Percentiles rank a stretch among this genome's conserved stretches.
phyloP scores from a whole-genome alignment of 2,329 filamentous ascomycete genomes.

The Raffaelea ambrosiae region DNA sequence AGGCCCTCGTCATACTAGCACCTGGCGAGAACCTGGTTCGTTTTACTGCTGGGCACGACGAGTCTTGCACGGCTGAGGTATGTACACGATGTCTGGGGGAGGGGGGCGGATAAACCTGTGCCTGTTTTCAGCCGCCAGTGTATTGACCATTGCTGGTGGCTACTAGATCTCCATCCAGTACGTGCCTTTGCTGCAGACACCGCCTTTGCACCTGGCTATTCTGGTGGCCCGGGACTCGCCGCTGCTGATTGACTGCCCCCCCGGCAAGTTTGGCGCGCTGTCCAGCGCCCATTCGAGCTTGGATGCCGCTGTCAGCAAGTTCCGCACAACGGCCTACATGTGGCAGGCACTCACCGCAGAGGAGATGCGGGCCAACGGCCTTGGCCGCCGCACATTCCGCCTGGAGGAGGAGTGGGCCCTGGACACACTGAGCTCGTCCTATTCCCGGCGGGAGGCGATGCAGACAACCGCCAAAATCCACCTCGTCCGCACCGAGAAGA shows the following conservation, averaged over 20 bases:
- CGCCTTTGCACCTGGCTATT: slow-evolving; percentile 85
- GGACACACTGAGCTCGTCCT: slow-evolving; percentile 66
- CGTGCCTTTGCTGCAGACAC: slow-evolving; percentile 66
- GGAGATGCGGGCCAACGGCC: slow-evolving; percentile 83
- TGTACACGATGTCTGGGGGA: slow-evolving; percentile 41
- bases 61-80: not conserved
- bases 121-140: slow-evolving; percentile 63
- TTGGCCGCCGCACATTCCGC: slow-evolving; percentile 76
- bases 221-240: slow-evolving; percentile 81
- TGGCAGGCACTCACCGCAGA: slow-evolving; percentile 97
- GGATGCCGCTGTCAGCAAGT: slow-evolving; percentile 75
- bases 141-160: slow-evolving; percentile 62
- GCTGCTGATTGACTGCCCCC: slow-evolving; percentile 72
- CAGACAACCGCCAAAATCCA: slow-evolving; percentile 87
- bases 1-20: slow-evolving; percentile 78
- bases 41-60: slow-evolving; percentile 64
- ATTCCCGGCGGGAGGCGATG: slow-evolving; percentile 72
- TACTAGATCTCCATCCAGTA: slow-evolving; percentile 78
- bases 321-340: slow-evolving; percentile 85
- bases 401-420: slow-evolving; percentile 92
- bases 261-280: slow-evolving; percentile 65
- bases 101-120: too few species aligned
- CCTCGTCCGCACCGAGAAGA: slow-evolving; percentile 72
- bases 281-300: slow-evolving; percentile 56
- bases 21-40: slow-evolving; percentile 81